Evolutionary conservation across 2,329 filamentous ascomycete species (phyloP).

Genomic region (Arthroderma uncinatum): DNA sequence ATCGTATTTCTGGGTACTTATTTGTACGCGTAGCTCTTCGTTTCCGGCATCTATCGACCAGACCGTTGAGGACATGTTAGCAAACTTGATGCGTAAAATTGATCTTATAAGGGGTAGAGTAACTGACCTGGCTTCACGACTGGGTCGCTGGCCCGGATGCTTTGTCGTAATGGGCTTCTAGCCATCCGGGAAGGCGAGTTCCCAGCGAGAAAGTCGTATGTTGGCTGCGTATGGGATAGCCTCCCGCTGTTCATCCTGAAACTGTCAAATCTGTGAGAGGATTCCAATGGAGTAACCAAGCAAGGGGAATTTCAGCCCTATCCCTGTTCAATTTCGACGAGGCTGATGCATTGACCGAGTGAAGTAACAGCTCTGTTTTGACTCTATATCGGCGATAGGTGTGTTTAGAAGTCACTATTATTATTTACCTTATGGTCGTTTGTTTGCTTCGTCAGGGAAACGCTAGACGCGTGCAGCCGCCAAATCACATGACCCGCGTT

Average conservation of each 20-base stretch:
- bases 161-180: constrained; percentile 28
- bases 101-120: too few species aligned
- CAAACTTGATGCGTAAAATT: background rate
- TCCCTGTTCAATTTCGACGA: background rate
- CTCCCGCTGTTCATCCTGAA: constrained; percentile 27
- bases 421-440: background rate
- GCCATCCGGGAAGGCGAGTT: constrained; percentile 30
- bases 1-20: constrained; percentile 80
- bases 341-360: background rate
- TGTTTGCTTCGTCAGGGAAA: background rate
- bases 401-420: background rate
- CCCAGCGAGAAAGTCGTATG: constrained; percentile 50
- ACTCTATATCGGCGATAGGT: background rate
- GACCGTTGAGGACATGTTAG: background rate
- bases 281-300: too few species aligned
- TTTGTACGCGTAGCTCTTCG: constrained; percentile 78
- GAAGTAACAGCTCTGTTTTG: background rate
- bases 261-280: background rate
- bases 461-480: background rate
- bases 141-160: constrained; percentile 25
- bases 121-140: constrained; percentile 28
- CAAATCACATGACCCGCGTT: background rate
- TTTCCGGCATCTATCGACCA: constrained; percentile 35
- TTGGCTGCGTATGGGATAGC: constrained; percentile 41
- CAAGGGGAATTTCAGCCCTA: too few species aligned